These are phyloP conservation scores for Salix udensis DNA, from an alignment of 345 rosid genomes.

Conservation along the genomic window DNA sequence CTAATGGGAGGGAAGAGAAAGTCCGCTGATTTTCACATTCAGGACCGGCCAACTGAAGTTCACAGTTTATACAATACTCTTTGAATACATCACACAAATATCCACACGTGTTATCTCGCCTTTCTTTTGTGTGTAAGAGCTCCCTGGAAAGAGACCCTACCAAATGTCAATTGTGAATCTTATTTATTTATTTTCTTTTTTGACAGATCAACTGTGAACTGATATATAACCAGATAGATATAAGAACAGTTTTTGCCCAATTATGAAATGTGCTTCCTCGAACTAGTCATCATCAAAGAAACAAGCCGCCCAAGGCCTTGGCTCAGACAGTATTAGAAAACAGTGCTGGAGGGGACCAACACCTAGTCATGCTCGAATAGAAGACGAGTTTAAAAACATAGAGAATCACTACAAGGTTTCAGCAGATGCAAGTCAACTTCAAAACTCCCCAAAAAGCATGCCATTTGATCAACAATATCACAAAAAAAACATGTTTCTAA, in stretches of 20 bases:
- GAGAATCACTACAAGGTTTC: background rate
- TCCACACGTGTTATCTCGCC: slow-evolving; percentile 22
- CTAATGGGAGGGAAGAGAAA: slow-evolving; percentile 19
- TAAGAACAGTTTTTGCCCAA: background rate
- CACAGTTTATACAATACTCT: slow-evolving; percentile 26
- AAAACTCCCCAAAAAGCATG: background rate
- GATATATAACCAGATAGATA: background rate
- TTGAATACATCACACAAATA: slow-evolving; percentile 15
- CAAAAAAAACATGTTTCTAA: too few relatives aligned
- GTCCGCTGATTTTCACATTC: slow-evolving; percentile 20
- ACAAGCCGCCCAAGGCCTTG: background rate
- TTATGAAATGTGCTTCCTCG: background rate
- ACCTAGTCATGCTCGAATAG: background rate
- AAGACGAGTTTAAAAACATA: background rate
- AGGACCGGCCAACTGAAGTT: slow-evolving; percentile 30
- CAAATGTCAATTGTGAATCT: background rate
- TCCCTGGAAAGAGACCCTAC: slow-evolving; percentile 19
- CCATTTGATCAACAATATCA: background rate
- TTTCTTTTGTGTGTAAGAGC: slow-evolving; percentile 24
- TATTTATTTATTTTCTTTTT: background rate
- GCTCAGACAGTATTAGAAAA: background rate
- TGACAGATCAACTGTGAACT: background rate
- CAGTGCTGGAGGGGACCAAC: background rate
- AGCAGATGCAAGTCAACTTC: background rate
- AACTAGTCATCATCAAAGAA: background rate